phyloP scores from a whole-genome alignment of 768 basidiomycete genomes.

The Kwoniella sp. region DNA sequence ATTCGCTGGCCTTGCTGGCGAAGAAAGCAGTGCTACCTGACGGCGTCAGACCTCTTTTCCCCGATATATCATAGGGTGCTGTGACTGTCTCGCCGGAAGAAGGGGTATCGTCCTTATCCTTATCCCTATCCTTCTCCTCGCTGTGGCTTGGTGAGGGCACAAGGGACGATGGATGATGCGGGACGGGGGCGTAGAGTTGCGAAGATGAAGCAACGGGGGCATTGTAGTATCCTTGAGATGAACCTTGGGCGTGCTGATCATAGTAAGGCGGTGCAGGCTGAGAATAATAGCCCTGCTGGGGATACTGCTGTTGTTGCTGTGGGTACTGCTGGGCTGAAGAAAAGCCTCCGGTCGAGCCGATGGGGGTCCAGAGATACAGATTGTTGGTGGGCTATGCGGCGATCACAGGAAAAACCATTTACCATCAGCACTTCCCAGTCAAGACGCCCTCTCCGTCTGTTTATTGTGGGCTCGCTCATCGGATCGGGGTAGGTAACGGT shows the following conservation, averaged over 20 bases:
- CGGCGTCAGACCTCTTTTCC: neutral
- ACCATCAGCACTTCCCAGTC: conserved; percentile 5
- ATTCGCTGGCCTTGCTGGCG: conserved; percentile 30
- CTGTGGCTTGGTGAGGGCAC: neutral
- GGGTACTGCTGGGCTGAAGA: neutral
- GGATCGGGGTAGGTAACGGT: too few relatives aligned
- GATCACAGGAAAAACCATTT: neutral
- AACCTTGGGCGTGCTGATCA: conserved; percentile 3
- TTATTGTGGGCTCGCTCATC: too few relatives aligned
- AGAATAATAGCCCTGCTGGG: conserved; percentile 5
- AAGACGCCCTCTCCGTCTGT: too few relatives aligned
- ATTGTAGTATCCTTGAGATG: conserved; percentile 13
- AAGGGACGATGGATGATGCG: conserved; percentile 7
- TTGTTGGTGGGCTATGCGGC: conserved; percentile 30
- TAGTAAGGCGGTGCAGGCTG: conserved; percentile 16
- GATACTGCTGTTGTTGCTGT: conserved; percentile 1
- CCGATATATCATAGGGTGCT: conserved; percentile 3
- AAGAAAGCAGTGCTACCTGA: conserved; percentile 28
- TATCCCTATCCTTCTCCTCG: too few relatives aligned
- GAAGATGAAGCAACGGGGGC: conserved; percentile 3
- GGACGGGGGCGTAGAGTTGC: conserved; percentile 9
- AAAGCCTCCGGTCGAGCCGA: conserved; percentile 17
- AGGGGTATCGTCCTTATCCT: conserved; percentile 24
- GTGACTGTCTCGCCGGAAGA: conserved; percentile 28
- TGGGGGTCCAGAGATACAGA: conserved; percentile 45